Evolutionary conservation across 371 early-diverging fungal species (phyloP).

Genomic region (Syncephalastrum contaminatum): DNA sequence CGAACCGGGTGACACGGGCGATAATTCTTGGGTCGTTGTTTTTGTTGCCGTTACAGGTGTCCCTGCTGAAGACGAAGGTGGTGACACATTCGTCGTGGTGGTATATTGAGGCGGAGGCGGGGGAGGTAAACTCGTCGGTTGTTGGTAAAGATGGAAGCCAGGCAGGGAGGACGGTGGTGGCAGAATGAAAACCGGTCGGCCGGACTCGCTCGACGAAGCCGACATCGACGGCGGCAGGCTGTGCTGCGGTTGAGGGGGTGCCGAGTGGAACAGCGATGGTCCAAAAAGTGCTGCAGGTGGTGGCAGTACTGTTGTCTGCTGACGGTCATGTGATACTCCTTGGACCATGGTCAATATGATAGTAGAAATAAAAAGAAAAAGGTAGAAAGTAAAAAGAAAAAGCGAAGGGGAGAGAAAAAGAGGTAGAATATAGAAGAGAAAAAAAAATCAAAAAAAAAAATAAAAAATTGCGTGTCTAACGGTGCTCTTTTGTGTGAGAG

Average conservation of each 20-base stretch:
- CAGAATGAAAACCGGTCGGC: slow-evolving; percentile 34
- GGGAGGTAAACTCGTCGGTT: slow-evolving; percentile 8
- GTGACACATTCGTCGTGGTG: slow-evolving; percentile 1
- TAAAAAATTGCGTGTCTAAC: too few species aligned
- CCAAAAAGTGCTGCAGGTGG: slow-evolving; percentile 30
- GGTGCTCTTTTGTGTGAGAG: too few species aligned
- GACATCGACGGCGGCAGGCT: background rate
- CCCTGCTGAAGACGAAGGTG: too few species aligned
- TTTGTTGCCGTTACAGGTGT: too few species aligned
- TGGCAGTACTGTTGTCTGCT: slow-evolving; percentile 19
- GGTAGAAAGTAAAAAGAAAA: background rate
- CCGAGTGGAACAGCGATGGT: slow-evolving; percentile 9
- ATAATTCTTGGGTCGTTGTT: too few species aligned
- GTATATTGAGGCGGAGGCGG: slow-evolving; percentile 10
- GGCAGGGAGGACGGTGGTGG: slow-evolving; percentile 42
- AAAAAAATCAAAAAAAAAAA: too few species aligned
- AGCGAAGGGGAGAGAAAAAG: background rate
- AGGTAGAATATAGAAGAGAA: background rate
- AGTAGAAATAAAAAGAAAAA: too few species aligned
- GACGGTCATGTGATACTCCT: too few species aligned
- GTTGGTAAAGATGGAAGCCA: slow-evolving; percentile 25
- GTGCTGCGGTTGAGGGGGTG: background rate
- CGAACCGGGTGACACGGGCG: too few species aligned
- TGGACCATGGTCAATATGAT: too few species aligned
- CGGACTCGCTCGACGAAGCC: background rate